phyloP scores from a whole-genome alignment of 2,329 filamentous ascomycete genomes.

The Fusarium keratoplasticum region DNA sequence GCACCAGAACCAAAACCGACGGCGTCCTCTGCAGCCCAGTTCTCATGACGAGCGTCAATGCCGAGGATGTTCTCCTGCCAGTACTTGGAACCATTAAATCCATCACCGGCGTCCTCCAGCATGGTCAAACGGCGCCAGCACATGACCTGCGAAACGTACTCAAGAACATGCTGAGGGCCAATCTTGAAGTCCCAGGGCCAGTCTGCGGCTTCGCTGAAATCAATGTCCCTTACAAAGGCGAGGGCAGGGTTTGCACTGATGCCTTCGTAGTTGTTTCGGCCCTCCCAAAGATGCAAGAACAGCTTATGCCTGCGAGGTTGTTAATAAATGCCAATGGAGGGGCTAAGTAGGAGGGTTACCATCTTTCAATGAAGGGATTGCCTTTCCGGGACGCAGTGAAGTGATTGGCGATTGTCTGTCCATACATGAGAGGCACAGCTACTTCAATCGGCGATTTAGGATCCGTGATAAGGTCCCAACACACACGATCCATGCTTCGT shows the following conservation, averaged over 20 bases:
- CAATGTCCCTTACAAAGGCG: slow-evolving; percentile 42
- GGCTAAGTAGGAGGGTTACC: slow-evolving; percentile 20
- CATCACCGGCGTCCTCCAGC: slow-evolving; percentile 40
- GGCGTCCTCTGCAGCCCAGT: slow-evolving; percentile 11
- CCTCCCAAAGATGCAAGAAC: slow-evolving; percentile 47
- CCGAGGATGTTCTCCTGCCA: slow-evolving; percentile 27
- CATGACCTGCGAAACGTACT: slow-evolving; percentile 55
- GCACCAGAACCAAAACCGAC: slow-evolving; percentile 13
- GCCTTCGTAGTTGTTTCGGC: slow-evolving; percentile 41
- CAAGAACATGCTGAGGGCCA: slow-evolving; percentile 46
- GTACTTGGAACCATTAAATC: slow-evolving; percentile 40
- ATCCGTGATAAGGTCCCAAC: slow-evolving; percentile 53
- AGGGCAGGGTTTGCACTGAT: slow-evolving; percentile 43
- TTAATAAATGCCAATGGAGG: background rate
- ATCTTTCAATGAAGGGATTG: slow-evolving; percentile 53
- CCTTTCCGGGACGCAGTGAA: slow-evolving; percentile 54
- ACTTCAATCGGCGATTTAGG: slow-evolving; percentile 47
- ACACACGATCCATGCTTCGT: slow-evolving; percentile 51
- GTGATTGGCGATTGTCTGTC: slow-evolving; percentile 39
- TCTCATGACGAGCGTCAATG: slow-evolving; percentile 9
- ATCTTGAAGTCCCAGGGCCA: slow-evolving; percentile 48
- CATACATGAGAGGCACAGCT: slow-evolving; percentile 42
- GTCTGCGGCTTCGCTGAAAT: slow-evolving; percentile 43
- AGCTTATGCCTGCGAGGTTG: slow-evolving; percentile 48
- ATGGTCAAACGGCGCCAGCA: slow-evolving; percentile 48